A percentile compares a stretch with the other conserved stretches of the same genome.
Evolutionary conservation across 169 alveolate genomes (phyloP).

Genomic region (Plasmodium adleri): DNA sequence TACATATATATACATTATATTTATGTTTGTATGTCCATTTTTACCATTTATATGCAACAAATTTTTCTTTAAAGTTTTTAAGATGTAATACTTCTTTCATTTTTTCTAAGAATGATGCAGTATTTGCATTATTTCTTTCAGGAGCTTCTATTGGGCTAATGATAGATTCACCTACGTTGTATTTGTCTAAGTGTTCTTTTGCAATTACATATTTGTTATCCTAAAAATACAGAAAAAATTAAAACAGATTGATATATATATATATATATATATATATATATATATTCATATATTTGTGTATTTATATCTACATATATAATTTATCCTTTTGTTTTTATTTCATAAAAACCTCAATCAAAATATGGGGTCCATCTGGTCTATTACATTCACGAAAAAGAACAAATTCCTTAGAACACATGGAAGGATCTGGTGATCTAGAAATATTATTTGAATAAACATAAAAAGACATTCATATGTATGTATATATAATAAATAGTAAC

Average conservation of each 20-base stretch:
- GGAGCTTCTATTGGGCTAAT: conserved; percentile 75
- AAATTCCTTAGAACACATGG: conserved; percentile 86
- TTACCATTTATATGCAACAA: conserved; percentile 76
- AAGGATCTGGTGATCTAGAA: conserved; percentile 81
- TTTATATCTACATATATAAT: neutral
- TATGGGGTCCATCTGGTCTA: conserved; percentile 87
- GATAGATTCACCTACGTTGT: conserved; percentile 54
- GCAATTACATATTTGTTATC: conserved; percentile 64
- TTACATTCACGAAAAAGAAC: conserved; percentile 85
- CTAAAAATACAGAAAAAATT: conserved; percentile 5
- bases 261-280: neutral
- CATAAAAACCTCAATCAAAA: conserved; percentile 78
- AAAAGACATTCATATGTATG: neutral
- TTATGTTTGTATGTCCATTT: neutral
- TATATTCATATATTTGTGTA: neutral
- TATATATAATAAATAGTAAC: too few relatives aligned
- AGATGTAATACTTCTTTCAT: conserved; percentile 73
- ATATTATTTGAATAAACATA: neutral
- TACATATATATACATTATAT: neutral
- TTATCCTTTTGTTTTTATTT: conserved; percentile 17
- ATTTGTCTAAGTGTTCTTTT: conserved; percentile 68
- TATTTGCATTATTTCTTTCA: conserved; percentile 57
- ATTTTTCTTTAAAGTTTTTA: conserved; percentile 74
- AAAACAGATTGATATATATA: neutral
- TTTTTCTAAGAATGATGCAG: conserved; percentile 63